A percentile compares a stretch with the other conserved stretches of the same genome.
Conservation (phyloP, 495 filamentous ascomycete genomes). For the Sporormia fimetaria region DNA sequence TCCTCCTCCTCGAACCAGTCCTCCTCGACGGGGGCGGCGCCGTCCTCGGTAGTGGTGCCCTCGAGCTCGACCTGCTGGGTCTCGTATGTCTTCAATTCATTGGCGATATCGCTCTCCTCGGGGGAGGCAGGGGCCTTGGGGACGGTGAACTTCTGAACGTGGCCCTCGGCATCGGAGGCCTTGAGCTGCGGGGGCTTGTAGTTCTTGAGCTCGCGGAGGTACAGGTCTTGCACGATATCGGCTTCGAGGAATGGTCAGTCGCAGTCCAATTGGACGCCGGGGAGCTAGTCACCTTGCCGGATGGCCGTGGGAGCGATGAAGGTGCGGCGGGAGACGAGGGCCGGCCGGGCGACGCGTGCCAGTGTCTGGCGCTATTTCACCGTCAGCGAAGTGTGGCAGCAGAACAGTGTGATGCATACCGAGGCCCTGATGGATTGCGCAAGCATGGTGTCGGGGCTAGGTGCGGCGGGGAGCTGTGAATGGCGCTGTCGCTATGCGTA, state of each 20-base stretch:
- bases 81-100: slow-evolving; percentile 88
- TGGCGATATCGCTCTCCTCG: slow-evolving; percentile 83
- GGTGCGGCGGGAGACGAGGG: slow-evolving; percentile 55
- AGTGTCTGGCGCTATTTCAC: slow-evolving; percentile 64
- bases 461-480: slow-evolving; percentile 17
- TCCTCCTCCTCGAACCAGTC: slow-evolving; percentile 64
- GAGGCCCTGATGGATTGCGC: slow-evolving; percentile 35
- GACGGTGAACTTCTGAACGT: slow-evolving; percentile 75
- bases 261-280: slow-evolving; percentile 11
- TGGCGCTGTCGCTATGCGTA: slow-evolving; percentile 6
- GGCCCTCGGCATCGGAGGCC: slow-evolving; percentile 72
- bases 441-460: slow-evolving; percentile 28
- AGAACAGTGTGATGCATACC: slow-evolving; percentile 21
- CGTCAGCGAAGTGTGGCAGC: slow-evolving; percentile 2
- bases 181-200: slow-evolving; percentile 84
- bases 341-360: slow-evolving; percentile 59
- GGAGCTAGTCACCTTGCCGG: slow-evolving; percentile 51
- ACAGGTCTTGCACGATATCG: slow-evolving; percentile 93
- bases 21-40: slow-evolving; percentile 47
- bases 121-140: slow-evolving; percentile 75
- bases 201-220: slow-evolving; percentile 83
- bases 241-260: slow-evolving; percentile 51
- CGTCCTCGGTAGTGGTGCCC: slow-evolving; percentile 55
- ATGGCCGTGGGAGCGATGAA: slow-evolving; percentile 67
- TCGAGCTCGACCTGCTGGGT: slow-evolving; percentile 85